Base-by-base conservation (phyloP, 345 rosid species). In the Gossypium australe region DNA sequence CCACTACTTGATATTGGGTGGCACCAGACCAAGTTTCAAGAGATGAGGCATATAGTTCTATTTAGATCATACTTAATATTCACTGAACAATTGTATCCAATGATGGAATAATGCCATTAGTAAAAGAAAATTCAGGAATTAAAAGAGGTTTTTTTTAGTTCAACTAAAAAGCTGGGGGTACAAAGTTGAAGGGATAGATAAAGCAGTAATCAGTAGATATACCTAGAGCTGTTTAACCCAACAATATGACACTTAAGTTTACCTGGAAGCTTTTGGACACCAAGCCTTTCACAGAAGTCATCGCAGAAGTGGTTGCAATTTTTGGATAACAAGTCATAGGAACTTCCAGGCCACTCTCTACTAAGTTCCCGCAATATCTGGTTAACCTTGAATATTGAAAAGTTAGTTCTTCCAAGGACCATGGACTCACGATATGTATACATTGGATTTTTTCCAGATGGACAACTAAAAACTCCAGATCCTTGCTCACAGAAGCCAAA, bases 261-360 rank as follows among this genome's bases (percentile, higher is more conserved):
- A 93, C 98, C 99, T 81, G 97, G 99, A 81, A 89, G 95, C 85
- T 92, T 93, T 38, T 85, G 90, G 73, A 91, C 97, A 75, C 97
- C 98, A 72, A 96, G 94, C 79, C 80, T 86, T 52, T 86, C 93
- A 44, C 98, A 93, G 49, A 93, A 75, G 55, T 91, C 94, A 79
- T 93, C 92, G n/a, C 99, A 96, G 76, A 96, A 96, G 83, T 96
- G 97, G 80, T 96, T 96, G 81, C 99, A 96, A 73, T 96, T 96
- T 84, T 81, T 96, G 14, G 97, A 80, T 74, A 96, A 77, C 86
- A 93, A 84, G 77, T 93, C 99, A 76, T 95, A 91, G 0, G 78
- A 64, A 73, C 71, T 77, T 81, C 97, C 97, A 72, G 88, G 90
- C 99, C 99, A 95, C 75, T 90, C 90, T 80, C 89, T 86, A 78